phyloP scores from a whole-genome alignment of 2,329 filamentous ascomycete genomes.

The Scytalidium sp. region DNA sequence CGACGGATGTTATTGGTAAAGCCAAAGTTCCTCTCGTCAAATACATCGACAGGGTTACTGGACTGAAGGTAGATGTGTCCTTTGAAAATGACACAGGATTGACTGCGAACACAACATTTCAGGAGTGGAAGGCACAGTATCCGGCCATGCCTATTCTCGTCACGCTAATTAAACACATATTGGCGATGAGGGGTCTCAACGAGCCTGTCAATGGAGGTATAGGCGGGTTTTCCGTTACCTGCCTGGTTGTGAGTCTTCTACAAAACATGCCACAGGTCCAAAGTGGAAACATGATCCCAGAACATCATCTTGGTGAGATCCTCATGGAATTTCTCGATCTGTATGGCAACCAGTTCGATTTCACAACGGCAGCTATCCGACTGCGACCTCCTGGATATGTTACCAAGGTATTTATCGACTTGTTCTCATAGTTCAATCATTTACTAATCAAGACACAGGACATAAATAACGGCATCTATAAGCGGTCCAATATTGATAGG shows the following conservation, averaged over 20 bases:
- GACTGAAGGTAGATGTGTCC: conserved; percentile 84
- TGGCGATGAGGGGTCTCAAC: conserved; percentile 85
- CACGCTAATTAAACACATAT: conserved; percentile 86
- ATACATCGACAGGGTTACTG: conserved; percentile 75
- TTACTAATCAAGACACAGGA: conserved; percentile 2
- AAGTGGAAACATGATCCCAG: conserved; percentile 52
- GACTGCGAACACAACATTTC: conserved; percentile 75
- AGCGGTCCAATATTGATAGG: conserved; percentile 53
- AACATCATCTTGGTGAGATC: conserved; percentile 73
- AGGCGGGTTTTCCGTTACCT: conserved; percentile 92
- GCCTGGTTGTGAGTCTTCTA: conserved; percentile 85
- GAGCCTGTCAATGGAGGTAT: conserved; percentile 90
- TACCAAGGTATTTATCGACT: conserved; percentile 60
- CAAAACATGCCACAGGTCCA: conserved; percentile 74
- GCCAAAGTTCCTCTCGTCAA: conserved; percentile 93
- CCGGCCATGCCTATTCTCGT: conserved; percentile 86
- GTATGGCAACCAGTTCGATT: conserved; percentile 81
- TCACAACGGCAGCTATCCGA: conserved; percentile 66
- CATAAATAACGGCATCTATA: conserved; percentile 34
- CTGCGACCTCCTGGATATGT: conserved; percentile 73
- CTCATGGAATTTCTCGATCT: conserved; percentile 86
- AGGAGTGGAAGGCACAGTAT: conserved; percentile 73
- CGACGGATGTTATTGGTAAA: conserved; percentile 65
- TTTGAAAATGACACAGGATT: conserved; percentile 90
- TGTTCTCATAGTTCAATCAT: conserved; percentile 1